Percentiles rank a stretch among this genome's conserved stretches.
These are phyloP conservation scores for Periconia digitata DNA, from an alignment of 2,329 filamentous ascomycete species.

Conservation along the genomic window DNA sequence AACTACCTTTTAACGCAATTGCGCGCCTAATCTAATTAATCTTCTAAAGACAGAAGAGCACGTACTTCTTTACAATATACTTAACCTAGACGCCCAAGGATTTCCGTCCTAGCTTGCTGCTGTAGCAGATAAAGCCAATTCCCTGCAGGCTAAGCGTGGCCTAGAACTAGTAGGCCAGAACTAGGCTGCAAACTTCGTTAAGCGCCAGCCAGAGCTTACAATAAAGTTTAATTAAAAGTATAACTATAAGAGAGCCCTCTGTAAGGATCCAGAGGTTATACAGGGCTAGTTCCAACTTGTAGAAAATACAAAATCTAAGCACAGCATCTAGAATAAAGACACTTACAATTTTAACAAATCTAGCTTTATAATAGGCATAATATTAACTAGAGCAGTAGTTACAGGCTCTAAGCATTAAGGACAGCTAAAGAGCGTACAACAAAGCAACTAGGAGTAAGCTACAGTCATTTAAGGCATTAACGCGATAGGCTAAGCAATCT, in stretches of 20 bases:
- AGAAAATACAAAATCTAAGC: background rate
- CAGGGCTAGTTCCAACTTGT: background rate
- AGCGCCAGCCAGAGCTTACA: background rate
- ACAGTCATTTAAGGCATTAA: slow-evolving; percentile 7
- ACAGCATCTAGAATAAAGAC: background rate
- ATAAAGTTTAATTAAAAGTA: slow-evolving; percentile 1
- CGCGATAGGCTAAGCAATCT: slow-evolving; percentile 4
- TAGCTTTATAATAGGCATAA: background rate
- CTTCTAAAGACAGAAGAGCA: background rate
- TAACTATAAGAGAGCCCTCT: background rate
- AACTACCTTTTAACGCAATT: background rate
- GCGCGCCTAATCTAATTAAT: too few species aligned
- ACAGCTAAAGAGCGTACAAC: background rate
- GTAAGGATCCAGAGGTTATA: background rate
- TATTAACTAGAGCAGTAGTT: background rate
- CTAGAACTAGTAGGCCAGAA: slow-evolving; percentile 3
- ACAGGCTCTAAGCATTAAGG: background rate
- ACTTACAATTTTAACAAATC: background rate
- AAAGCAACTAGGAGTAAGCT: slow-evolving; percentile 3
- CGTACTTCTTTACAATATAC: slow-evolving; percentile 7
- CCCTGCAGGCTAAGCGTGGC: slow-evolving; percentile 10
- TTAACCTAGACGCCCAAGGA: slow-evolving; percentile 7
- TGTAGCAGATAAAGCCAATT: slow-evolving; percentile 6
- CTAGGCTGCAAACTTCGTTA: slow-evolving; percentile 3
- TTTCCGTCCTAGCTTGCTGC: slow-evolving; percentile 8